Evolutionary conservation across 176 grass and related monocot species (phyloP), one percentile per base, ranked within the genome.

Genomic region (Zoysia pacifica): DNA sequence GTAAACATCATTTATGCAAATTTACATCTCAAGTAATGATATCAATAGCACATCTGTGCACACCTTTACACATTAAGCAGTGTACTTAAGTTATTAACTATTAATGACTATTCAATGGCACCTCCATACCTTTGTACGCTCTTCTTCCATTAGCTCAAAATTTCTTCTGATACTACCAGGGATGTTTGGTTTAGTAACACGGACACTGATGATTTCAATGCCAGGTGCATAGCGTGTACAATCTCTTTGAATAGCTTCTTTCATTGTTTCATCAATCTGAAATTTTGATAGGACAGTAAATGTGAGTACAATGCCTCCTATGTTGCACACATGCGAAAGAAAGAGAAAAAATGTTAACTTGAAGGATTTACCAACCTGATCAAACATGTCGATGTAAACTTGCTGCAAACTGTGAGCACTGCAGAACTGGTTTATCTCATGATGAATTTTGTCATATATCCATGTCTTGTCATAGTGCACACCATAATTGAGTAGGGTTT

Each of bases 401-500:
- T 99, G 97, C 59, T 93, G 97, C 83, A 99, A 87, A 80, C 88
- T 77, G 72, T 96, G 92, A 72, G 90, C 90, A 75, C 97, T 99
- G 84, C 97, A 99, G 79, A 99, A 99, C 76, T 99, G 93, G 84
- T 99, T 99, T 81, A 99, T 99, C 84, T 99, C 97, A 85, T 99
- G 97, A 76, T 99, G 97, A 83, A 99, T 99, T 84, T 99, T 99
- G 75, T 99, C 97, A 78, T 99, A 99, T 83, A 99, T 99, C 97
- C 97, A 99, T 82, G 93, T 93, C 82, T 96, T 99, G 54, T 96
- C 97, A 82, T 99, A 99, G 72, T 93, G 82, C 50, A 99, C 79
- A 11, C 97, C 97, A 90, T 99, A 99, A 62, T 99, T 89, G 80
- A 93, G 97, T 59, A 99, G 79, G 69, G 97, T 99, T 5, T 96